Percentiles rank a stretch among this genome's conserved stretches.
These are phyloP conservation scores for Micractinium conductrix DNA, from an alignment of 139 green algal species.

Conservation along the genomic window DNA sequence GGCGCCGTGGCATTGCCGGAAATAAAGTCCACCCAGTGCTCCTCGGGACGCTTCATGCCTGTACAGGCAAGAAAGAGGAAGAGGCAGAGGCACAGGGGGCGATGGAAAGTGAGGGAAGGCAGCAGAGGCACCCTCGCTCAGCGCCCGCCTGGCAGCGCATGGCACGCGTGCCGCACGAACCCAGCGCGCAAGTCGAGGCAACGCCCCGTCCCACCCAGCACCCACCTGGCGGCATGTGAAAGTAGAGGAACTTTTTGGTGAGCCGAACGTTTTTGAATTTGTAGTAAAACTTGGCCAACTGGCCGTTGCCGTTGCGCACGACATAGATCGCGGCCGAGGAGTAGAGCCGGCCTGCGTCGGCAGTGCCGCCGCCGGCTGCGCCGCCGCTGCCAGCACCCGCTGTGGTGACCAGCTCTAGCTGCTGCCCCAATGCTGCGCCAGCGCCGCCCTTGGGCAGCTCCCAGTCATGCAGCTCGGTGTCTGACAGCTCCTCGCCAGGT, in stretches of 20 bases:
- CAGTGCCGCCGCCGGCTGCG: not conserved
- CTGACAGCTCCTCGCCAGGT: no score
- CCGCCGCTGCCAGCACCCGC: not conserved
- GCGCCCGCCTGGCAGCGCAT: no score
- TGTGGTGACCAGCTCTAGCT: not conserved
- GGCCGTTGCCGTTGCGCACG: constrained; percentile 28
- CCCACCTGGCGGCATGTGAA: constrained; percentile 25
- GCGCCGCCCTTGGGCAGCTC: not conserved
- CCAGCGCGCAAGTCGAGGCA: not conserved
- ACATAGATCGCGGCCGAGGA: constrained; percentile 22
- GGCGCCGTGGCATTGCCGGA: constrained; percentile 45
- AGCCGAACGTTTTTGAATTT: constrained; percentile 31
- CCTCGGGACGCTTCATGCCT: constrained; percentile 28
- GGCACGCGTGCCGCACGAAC: not conserved
- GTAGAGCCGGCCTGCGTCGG: not conserved
- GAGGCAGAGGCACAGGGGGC: not conserved
- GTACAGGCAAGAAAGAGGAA: not conserved
- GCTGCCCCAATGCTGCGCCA: not conserved
- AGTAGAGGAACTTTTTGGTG: constrained; percentile 30
- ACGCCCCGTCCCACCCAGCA: no score
- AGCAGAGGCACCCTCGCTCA: no score
- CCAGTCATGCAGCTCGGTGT: not conserved
- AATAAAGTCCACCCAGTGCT: constrained; percentile 51
- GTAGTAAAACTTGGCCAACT: constrained; percentile 35
- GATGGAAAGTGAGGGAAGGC: no score